phyloP scores from a whole-genome alignment of 371 early-diverging fungal species.

The Actinomortierella wolfii region DNA sequence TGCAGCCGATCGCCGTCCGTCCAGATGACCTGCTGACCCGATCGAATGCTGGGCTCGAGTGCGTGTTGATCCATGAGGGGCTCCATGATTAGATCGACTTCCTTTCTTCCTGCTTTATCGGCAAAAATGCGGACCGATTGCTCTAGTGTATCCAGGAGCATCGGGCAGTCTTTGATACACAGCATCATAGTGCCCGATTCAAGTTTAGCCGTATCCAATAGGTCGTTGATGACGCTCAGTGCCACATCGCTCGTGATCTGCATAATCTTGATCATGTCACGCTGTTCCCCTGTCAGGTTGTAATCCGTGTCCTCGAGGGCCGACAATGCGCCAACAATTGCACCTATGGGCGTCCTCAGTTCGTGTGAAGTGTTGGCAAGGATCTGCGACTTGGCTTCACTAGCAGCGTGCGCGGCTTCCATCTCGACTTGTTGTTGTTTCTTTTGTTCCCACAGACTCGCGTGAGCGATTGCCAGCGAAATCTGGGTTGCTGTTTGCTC shows the following conservation, averaged over 20 bases:
- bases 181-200: slow-evolving; percentile 55
- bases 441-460: slow-evolving; percentile 41
- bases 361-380: slow-evolving; percentile 50
- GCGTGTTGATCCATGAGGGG: slow-evolving; percentile 19
- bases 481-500: slow-evolving; percentile 50
- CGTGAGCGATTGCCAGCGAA: slow-evolving; percentile 47
- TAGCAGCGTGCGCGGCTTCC: slow-evolving; percentile 49
- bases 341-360: slow-evolving; percentile 39
- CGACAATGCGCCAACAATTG: slow-evolving; percentile 46
- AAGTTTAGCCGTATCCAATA: slow-evolving; percentile 59
- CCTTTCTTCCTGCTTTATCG: slow-evolving; percentile 44
- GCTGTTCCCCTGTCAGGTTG: slow-evolving; percentile 47
- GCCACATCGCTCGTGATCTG: slow-evolving; percentile 49
- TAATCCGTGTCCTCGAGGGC: slow-evolving; percentile 44
- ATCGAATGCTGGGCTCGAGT: slow-evolving; percentile 5
- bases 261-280: slow-evolving; percentile 50
- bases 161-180: slow-evolving; percentile 34
- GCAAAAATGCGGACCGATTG: slow-evolving; percentile 44
- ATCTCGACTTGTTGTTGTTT: slow-evolving; percentile 47
- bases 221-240: slow-evolving; percentile 58
- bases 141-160: slow-evolving; percentile 19
- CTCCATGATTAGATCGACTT: slow-evolving; percentile 41
- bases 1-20: slow-evolving; percentile 43
- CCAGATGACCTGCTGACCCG: slow-evolving; percentile 20
- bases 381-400: slow-evolving; percentile 47